Evolutionary conservation across 2,329 filamentous ascomycete species (phyloP), one percentile per base, ranked within the genome.

Genomic region (Fusarium sp.): DNA sequence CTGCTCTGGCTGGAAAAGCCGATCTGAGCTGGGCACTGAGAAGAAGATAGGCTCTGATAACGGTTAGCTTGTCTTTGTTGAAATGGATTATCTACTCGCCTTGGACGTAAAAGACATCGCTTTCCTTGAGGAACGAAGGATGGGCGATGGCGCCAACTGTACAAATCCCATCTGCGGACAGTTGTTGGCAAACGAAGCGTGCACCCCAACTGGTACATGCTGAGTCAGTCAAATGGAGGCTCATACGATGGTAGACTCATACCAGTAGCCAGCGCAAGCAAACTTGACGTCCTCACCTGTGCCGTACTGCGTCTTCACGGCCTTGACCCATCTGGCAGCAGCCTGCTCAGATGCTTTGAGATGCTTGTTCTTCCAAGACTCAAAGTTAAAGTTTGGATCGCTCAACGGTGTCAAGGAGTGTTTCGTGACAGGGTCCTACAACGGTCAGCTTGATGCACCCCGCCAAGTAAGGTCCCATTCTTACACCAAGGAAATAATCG

Each of bases 261-360:
- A 57, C 58, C 58, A 62, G 5, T 62, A 62, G 24, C 58, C 58
- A n/a, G 57, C 49, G 6, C 48, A 54, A 10, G 38, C 31, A 14
- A 62, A 62, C 1, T 44, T 56, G 31, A 36, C 58, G 7, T 7
- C 18, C 2, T 57, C 24, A 6, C n/a, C 8, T 7, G 20, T 57
- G 15, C 24, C 31, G 3, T 62, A 62, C 17, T 57, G 22, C 3
- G 20, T 6, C 24, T 57, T 62, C 3, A 62, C 49, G n/a, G 48
- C 49, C 28, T 44, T 62, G 31, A 62, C 20, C 49, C 49, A 62
- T 44, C 49, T 44, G 0, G 14, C 31, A 26, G 58, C 49, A 7
- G 38, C 49, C 14, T 36, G 38, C 3, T 62, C 58, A 24, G 49
- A 62, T 4, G 24, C 38, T 4, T 35, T 33, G 12, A 62, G 38